A percentile compares a stretch with the other conserved stretches of the same genome.
phyloP scores from a whole-genome alignment of 495 filamentous ascomycete genomes.

The Cenococcum geophilum region DNA sequence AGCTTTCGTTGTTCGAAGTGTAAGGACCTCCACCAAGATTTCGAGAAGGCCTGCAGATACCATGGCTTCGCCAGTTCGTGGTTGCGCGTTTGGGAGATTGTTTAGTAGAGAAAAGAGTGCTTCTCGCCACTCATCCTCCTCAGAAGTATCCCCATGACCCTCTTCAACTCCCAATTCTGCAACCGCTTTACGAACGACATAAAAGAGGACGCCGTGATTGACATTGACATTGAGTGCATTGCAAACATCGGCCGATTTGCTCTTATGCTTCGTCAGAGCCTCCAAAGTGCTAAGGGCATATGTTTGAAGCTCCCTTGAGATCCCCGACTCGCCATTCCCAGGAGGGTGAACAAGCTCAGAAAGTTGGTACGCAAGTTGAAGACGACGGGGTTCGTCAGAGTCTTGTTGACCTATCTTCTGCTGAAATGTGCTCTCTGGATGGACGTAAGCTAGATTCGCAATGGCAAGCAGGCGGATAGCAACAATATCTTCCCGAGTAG shows the following conservation, averaged over 20 bases:
- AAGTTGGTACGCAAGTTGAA: slow-evolving; percentile 87
- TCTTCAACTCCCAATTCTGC: slow-evolving; percentile 60
- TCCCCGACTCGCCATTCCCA: slow-evolving; percentile 55
- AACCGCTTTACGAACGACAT: slow-evolving; percentile 82
- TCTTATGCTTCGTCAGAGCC: slow-evolving; percentile 69
- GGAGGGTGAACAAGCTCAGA: slow-evolving; percentile 80
- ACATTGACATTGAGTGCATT: slow-evolving; percentile 85
- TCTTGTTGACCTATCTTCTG: slow-evolving; percentile 83
- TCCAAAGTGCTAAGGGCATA: slow-evolving; percentile 75
- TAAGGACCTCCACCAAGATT: slow-evolving; percentile 83
- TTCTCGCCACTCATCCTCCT: slow-evolving; percentile 81
- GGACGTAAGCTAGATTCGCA: slow-evolving; percentile 86
- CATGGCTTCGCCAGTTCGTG: slow-evolving; percentile 65
- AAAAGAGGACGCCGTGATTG: slow-evolving; percentile 93
- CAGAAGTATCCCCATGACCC: slow-evolving; percentile 50
- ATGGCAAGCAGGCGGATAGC: slow-evolving; percentile 78
- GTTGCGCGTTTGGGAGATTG: slow-evolving; percentile 63
- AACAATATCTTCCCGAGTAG: slow-evolving; percentile 67
- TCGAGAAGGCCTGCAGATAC: slow-evolving; percentile 82
- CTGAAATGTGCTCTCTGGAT: slow-evolving; percentile 69
- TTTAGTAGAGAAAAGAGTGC: slow-evolving; percentile 75
- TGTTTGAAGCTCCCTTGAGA: slow-evolving; percentile 74
- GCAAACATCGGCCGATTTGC: slow-evolving; percentile 71
- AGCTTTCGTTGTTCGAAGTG: slow-evolving; percentile 72
- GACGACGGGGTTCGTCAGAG: slow-evolving; percentile 79